Base-by-base conservation (phyloP, 371 early-diverging fungal genomes). In the Globomyces sp. region DNA sequence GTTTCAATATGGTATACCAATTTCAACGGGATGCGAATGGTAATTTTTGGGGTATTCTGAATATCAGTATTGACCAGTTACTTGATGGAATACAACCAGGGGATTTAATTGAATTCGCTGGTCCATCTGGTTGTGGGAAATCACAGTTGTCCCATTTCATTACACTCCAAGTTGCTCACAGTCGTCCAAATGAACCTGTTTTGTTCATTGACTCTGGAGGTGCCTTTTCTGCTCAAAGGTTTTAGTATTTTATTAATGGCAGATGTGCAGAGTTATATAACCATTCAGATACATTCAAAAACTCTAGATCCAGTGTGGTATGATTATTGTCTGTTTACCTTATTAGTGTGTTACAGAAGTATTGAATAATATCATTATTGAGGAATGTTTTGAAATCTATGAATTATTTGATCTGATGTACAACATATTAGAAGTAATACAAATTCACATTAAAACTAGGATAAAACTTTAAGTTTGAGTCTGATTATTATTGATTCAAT, bases 161-260 rank as follows among this genome's bases (percentile, higher is more conserved):
- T 57, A 58, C 48, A 50, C 42, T 72, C 60, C 69, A 51, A 41
- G 57, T 39, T 5, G 42, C 46, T 5, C 49, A 49, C 11, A 13
- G 13, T 24, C 24, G 24, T 24, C 4, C 40, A 10, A 58, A 46
- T 13, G 58, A 39, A 8, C 10, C 10, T n/a, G 58, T 36, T 6
- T 5, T 44, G 5, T 58, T 13, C 37, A 44, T 58, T 1, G 58
- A 58, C 24, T 58, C 58, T 42, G 58, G 58, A 1, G 1, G 13
- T 37, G 13, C 10, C 1, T 58, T 58, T 46, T 58, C 58, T 5
- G 10, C 36, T n/a, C 8, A 13, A 36, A 8, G 58, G 2, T 46
- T 1, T 13, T n/a, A 58, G 36, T 1, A 58, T n/a, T 13, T 58
- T 10, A 58, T 46, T 36, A 0, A 11, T 49, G 49, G 0, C 13